Conservation (phyloP, 768 basidiomycete species). For the Mycena filopes region DNA sequence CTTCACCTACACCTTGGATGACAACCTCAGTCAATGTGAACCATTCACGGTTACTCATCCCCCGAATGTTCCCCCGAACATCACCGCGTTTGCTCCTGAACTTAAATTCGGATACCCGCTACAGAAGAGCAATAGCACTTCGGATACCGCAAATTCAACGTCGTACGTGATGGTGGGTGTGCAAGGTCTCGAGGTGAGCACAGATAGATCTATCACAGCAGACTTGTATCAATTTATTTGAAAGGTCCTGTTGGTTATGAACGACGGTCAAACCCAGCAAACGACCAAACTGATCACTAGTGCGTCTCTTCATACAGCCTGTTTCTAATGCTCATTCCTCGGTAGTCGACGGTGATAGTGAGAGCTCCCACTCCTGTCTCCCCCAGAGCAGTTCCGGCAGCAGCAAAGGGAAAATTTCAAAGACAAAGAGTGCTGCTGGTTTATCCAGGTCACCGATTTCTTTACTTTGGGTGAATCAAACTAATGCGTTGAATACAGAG, state of each 20-base stretch:
- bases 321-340: not conserved
- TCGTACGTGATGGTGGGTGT: slow-evolving; percentile 55
- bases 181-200: slow-evolving; percentile 46
- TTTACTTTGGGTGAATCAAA: not conserved
- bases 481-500: slow-evolving; percentile 41
- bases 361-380: slow-evolving; percentile 14
- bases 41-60: slow-evolving; percentile 58
- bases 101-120: slow-evolving; percentile 43
- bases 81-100: slow-evolving; percentile 53
- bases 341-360: slow-evolving; percentile 44
- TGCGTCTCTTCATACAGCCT: slow-evolving; percentile 30
- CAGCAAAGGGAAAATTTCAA: not conserved
- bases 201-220: too few relatives aligned
- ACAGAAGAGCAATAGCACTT: slow-evolving; percentile 37
- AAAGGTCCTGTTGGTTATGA: slow-evolving; percentile 58
- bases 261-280: slow-evolving; percentile 52
- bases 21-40: slow-evolving; percentile 57
- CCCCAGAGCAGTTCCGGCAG: not conserved
- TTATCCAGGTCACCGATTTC: slow-evolving; percentile 33
- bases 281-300: slow-evolving; percentile 57
- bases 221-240: too few relatives aligned
- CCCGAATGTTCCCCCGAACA: slow-evolving; percentile 42
- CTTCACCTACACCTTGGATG: slow-evolving; percentile 46
- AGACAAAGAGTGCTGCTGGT: not conserved
- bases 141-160: slow-evolving; percentile 38